Evolutionary conservation across 345 rosid species (phyloP).

Genomic region (Eucalyptus decipiens): DNA sequence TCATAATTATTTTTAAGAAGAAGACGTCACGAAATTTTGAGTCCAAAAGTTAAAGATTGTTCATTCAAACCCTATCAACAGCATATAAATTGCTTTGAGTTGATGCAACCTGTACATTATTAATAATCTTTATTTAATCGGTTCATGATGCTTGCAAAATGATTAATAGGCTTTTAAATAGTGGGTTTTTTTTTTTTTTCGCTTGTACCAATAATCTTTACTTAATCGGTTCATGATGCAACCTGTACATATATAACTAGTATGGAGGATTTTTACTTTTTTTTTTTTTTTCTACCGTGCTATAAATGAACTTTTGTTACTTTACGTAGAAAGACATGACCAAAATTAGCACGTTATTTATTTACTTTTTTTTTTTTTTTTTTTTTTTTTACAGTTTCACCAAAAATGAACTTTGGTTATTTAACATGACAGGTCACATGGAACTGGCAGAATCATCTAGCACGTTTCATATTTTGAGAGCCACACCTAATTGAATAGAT

Average conservation of each 20-base stretch:
- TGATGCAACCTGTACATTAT: not conserved
- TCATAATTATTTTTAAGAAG: not conserved
- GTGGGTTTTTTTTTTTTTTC: not conserved
- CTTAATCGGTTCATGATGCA: no score
- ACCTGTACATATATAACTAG: not conserved
- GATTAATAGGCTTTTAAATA: not conserved
- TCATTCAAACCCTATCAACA: not conserved
- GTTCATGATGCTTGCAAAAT: not conserved
- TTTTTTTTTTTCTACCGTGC: not conserved
- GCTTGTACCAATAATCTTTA: no score
- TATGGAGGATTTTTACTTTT: not conserved
- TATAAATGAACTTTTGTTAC: no score
- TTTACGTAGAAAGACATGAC: no score
- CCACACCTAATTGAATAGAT: not conserved
- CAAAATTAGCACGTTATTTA: not conserved
- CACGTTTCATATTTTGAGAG: not conserved
- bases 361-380: not conserved
- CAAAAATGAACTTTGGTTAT: not conserved
- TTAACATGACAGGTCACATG: not conserved
- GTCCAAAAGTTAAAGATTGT: not conserved
- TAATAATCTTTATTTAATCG: not conserved
- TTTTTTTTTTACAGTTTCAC: not conserved
- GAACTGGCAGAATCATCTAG: not conserved
- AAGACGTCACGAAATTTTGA: not conserved
- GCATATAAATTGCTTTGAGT: not conserved